Evolutionary conservation across 1,284 basidiomycete species (phyloP), one percentile per base, ranked within the genome.

Genomic region (Anthracocystis walkeri): DNA sequence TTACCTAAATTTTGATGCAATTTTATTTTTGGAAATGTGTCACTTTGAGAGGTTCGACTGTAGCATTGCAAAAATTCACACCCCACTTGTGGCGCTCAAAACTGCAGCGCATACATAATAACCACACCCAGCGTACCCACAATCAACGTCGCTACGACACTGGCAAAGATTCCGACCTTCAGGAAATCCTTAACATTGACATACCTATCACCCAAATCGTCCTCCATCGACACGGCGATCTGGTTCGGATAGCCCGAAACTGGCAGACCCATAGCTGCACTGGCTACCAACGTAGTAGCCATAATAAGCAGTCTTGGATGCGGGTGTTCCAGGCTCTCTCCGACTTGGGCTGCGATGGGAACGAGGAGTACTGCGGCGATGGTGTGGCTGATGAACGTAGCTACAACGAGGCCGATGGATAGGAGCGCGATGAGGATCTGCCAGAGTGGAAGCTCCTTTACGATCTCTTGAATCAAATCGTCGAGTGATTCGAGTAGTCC

Each of bases 261-360:
- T 4, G 95, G 95, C 88, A 99, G 92, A 7, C 95, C 97, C 96
- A 99, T 99, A 1, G 96, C 97, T 3, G 94, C 89, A 31, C 93
- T 95, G 81, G 95, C 97, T 62, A 97, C 92, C 70, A 99, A 87
- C 2, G 91, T 94, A 10, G 95, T 98, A 51, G 87, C 85, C 85
- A 85, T 84, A 66, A 84, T 84, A 14, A 85, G 63, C 52, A 84
- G 59, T 6, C 81, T 60, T 10, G 83, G 83, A 46, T 84, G 83
- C 7, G 83, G 82, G 20, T 65, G 57, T n/a, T 67, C 60, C 59
- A 98, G 87, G 49, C 89, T 92, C 31, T 88, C 87, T 4, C 94
- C 97, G 18, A 99, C 93, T 86, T 94, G 91, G 64, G 92, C 90
- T 1, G 96, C 97, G 67, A 99, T 97, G 11, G 97, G 97, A 4